Percentiles rank a stretch among this genome's conserved stretches.
These are phyloP conservation scores for Tylopilus vinaceipallidus DNA, from an alignment of 768 basidiomycete genomes.

Conservation along the genomic window DNA sequence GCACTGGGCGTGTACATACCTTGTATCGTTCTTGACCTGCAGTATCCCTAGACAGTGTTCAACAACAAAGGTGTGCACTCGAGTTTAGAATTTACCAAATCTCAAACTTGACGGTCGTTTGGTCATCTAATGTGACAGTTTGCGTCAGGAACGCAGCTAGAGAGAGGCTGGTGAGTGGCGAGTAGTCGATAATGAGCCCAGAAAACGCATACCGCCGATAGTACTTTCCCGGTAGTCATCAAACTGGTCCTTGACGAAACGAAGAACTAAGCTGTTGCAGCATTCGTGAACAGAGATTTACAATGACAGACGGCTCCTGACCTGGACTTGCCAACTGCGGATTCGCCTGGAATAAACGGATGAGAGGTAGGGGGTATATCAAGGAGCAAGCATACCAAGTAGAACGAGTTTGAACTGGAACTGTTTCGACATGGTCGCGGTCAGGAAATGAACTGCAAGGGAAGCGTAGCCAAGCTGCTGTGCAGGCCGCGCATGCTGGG, in stretches of 20 bases:
- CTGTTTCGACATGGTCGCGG: slow-evolving; percentile 78
- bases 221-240: slow-evolving; percentile 95
- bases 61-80: background rate
- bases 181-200: background rate
- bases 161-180: slow-evolving; percentile 17
- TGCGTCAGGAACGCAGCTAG: slow-evolving; percentile 98
- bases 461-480: no score
- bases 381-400: slow-evolving; percentile 56
- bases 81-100: slow-evolving; percentile 67
- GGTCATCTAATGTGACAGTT: slow-evolving; percentile 87
- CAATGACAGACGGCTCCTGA: slow-evolving; percentile 30
- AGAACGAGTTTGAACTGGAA: slow-evolving; percentile 96
- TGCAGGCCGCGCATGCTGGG: slow-evolving; percentile 1
- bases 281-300: slow-evolving; percentile 24
- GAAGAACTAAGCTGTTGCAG: slow-evolving; percentile 74
- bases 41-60: slow-evolving; percentile 67
- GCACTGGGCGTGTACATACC: slow-evolving; percentile 37
- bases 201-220: slow-evolving; percentile 65
- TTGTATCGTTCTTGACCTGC: slow-evolving; percentile 96
- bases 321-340: slow-evolving; percentile 97
- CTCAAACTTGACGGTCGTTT: slow-evolving; percentile 94
- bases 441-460: slow-evolving; percentile 11
- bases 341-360: slow-evolving; percentile 65
- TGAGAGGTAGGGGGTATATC: background rate
- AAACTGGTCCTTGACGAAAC: slow-evolving; percentile 96